Conservation (phyloP, 208 protist species). For the Leishmania major region DNA sequence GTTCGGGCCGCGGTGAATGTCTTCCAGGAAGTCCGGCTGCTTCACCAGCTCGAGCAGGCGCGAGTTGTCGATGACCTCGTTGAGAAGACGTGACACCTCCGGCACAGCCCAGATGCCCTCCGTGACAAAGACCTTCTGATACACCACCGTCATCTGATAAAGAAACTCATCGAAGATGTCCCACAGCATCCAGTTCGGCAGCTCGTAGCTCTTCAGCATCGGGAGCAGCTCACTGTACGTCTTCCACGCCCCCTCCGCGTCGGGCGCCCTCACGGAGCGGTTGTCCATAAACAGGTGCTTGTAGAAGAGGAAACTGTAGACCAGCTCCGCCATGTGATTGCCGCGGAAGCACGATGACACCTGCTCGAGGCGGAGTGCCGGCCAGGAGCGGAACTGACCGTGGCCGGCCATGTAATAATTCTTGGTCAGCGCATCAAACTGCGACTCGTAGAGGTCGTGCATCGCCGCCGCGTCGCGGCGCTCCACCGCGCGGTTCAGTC, state of each 20-base stretch:
- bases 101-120: slow-evolving; percentile 69
- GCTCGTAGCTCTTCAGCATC: slow-evolving; percentile 54
- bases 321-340: slow-evolving; percentile 63
- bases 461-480: slow-evolving; percentile 61
- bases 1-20: slow-evolving; percentile 43
- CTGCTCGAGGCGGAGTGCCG: slow-evolving; percentile 57
- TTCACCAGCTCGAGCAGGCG: slow-evolving; percentile 55
- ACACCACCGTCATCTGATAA: slow-evolving; percentile 89
- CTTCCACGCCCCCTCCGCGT: slow-evolving; percentile 72
- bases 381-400: slow-evolving; percentile 79
- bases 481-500: slow-evolving; percentile 78
- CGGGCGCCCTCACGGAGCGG: slow-evolving; percentile 45
- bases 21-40: slow-evolving; percentile 47
- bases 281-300: slow-evolving; percentile 87
- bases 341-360: slow-evolving; percentile 63
- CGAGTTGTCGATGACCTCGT: slow-evolving; percentile 62
- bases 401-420: slow-evolving; percentile 72
- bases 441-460: slow-evolving; percentile 79
- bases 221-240: slow-evolving; percentile 73
- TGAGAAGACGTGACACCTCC: slow-evolving; percentile 62
- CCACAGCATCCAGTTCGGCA: slow-evolving; percentile 89
- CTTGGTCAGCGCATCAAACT: slow-evolving; percentile 78
- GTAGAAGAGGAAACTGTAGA: slow-evolving; percentile 88
- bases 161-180: slow-evolving; percentile 92
- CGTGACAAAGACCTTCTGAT: slow-evolving; percentile 78